Evolutionary conservation across 1,284 basidiomycete genomes (phyloP), one percentile per base, ranked within the genome.

Genomic region (Grifola frondosa): DNA sequence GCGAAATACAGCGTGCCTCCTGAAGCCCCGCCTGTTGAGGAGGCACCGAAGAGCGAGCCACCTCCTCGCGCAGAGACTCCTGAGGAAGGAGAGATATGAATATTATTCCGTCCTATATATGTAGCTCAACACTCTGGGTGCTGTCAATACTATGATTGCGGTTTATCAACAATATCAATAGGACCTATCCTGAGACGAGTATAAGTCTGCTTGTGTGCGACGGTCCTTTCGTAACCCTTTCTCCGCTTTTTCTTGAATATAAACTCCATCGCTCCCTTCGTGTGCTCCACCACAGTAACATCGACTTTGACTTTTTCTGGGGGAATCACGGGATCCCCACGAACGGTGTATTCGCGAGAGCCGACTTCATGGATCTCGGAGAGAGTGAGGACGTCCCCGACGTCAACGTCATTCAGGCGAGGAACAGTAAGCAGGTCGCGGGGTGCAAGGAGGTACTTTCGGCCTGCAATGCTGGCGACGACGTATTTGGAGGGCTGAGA

Each of bases 231-330:
- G 53, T 98, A 98, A 12, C 95, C 94, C 75, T 98, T 98, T 81
- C 96, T 85, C 66, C 93, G 74, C 76, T 98, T 99, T 76, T 94
- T 96, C 73, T 97, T 97, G 66, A 94, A 80, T 41, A 92, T 89
- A 53, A 77, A 78, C 68, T 96, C 90, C 84, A 98, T 85, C 37
- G 79, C 80, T 13, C 91, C 90, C 68, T 95, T 97, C 26, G 96
- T 98, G 64, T 99, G 94, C 68, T 99, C 96, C 34, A 98, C 71
- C 11, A 99, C 93, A 13, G 93, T 96, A 16, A 93, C 87, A 50
- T 87, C 75, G 30, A 95, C 87, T 47, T 75, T 73, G 48, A 97
- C 84, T 33, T 78, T 69, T 35, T 72, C 70, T 13, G 75, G 57
- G 2, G 81, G 75, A 26, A 90, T 74, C 53, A 70, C 63, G 5